These are phyloP conservation scores for Diphasiastrum complanatum DNA, from an alignment of 83 land plant species.

Conservation along the genomic window DNA sequence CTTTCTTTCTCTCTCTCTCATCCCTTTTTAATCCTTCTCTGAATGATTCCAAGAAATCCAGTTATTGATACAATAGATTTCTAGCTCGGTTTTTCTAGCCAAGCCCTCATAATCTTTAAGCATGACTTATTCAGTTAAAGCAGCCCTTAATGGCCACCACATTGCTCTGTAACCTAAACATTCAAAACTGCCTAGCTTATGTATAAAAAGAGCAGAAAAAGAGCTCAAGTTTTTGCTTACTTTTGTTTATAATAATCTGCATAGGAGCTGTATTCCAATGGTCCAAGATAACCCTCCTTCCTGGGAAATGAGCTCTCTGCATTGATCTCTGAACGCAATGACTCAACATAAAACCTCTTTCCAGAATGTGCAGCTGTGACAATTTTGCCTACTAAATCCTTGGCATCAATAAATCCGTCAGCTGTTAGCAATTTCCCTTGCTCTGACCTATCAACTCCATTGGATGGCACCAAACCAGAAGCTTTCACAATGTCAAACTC, in stretches of 20 bases:
- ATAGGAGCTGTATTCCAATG: slow-evolving; percentile 93
- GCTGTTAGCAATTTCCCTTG: slow-evolving; percentile 68
- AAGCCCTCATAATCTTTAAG: too few relatives aligned
- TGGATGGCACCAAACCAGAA: slow-evolving; percentile 67
- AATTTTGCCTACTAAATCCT: slow-evolving; percentile 68
- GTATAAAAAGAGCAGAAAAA: not conserved
- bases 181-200: not conserved
- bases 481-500: slow-evolving; percentile 89
- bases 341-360: slow-evolving; percentile 95
- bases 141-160: too few relatives aligned
- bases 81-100: too few relatives aligned
- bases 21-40: too few relatives aligned
- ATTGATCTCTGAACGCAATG: slow-evolving; percentile 69
- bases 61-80: too few relatives aligned
- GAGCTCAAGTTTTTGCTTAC: slow-evolving; percentile 49
- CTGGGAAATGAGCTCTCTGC: slow-evolving; percentile 93
- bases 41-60: too few relatives aligned
- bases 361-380: slow-evolving; percentile 99
- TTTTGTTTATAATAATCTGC: slow-evolving; percentile 96
- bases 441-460: slow-evolving; percentile 20
- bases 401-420: slow-evolving; percentile 43
- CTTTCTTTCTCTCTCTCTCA: too few relatives aligned
- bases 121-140: too few relatives aligned
- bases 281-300: slow-evolving; percentile 96
- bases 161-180: too few relatives aligned